Evolutionary conservation across 2,329 filamentous ascomycete species (phyloP), one percentile per base, ranked within the genome.

Genomic region (Fusarium citri): DNA sequence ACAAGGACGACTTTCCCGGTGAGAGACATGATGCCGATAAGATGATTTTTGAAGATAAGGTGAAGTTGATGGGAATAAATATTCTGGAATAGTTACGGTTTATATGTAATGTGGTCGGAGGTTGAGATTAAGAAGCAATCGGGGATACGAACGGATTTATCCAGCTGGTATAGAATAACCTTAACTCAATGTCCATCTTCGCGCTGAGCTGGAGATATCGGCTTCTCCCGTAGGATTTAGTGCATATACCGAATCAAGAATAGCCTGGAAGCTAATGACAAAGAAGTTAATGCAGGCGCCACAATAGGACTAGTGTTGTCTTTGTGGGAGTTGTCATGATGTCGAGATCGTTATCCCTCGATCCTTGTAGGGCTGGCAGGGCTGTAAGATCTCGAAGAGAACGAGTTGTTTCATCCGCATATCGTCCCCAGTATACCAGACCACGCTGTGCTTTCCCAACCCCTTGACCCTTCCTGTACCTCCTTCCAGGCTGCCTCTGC

Each of bases 361-460:
- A 26, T 51, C 18, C 23, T 40, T 3, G 48, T 2, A 34, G 31
- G 6, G 9, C 22, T 16, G 6, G 9, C 4, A 4, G 11, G 1
- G 5, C 20, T 16, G 6, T 2, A 6, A 26, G 30, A 50, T 50
- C 22, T 37, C 14, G 3, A 14, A 2, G 16, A 30, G 7, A 6
- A 22, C 12, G 20, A 11, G n/a, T 7, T 15, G 4, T 31, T 45
- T 22, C 8, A 55, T 23, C 58, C 58, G 11, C 58, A 64, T 3
- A 64, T 25, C 8, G 60, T 63, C 3, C 60, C 60, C 1, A 64
- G 14, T 25, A 64, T 64, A 5, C 15, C 34, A 1, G 28, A 22
- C 60, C 60, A 64, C 6, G 49, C 30, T 0, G n/a, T 45, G 5
- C 6, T 55, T 1, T 48, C 48, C 60, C 60, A 64, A 6, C 25